Conservation (phyloP, 1,284 basidiomycete species). For the Moesziomyces sp. region DNA sequence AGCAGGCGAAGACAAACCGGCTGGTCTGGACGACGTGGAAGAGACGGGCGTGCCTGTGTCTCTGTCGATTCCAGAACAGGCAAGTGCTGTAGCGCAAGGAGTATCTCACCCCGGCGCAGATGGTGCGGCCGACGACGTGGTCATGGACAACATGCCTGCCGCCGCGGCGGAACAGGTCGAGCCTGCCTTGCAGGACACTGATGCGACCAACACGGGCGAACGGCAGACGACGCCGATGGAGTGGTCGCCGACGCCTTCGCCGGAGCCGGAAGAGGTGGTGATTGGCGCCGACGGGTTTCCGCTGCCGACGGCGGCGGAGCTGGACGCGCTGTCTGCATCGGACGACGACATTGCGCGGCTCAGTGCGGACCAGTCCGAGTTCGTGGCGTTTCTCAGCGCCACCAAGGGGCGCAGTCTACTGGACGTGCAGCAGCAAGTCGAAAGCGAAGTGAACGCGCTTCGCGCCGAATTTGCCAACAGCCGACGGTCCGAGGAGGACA, state of each 20-base stretch:
- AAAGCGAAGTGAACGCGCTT: constrained; percentile 85
- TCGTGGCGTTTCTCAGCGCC: constrained; percentile 87
- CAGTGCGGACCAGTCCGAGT: constrained; percentile 74
- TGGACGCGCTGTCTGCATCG: constrained; percentile 74
- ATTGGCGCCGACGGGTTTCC: constrained; percentile 72
- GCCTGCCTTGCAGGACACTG: constrained; percentile 1
- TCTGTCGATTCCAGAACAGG: constrained; percentile 15
- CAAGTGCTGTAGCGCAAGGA: constrained; percentile 13
- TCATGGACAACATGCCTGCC: constrained; percentile 44
- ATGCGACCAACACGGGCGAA: not conserved
- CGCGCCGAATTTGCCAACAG: constrained; percentile 86
- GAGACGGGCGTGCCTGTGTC: constrained; percentile 25
- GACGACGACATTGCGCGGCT: constrained; percentile 70
- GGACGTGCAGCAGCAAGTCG: constrained; percentile 84
- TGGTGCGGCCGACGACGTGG: constrained; percentile 17
- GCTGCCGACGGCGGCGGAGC: constrained; percentile 83
- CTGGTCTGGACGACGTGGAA: constrained; percentile 1
- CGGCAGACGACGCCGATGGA: constrained; percentile 38
- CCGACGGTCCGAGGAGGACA: constrained; percentile 91
- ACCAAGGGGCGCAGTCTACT: constrained; percentile 73
- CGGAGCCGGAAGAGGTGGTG: constrained; percentile 66
- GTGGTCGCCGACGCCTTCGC: constrained; percentile 56
- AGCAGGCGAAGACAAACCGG: not conserved
- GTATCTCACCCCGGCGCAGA: constrained; percentile 13
- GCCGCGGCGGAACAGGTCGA: constrained; percentile 25